A percentile compares a stretch with the other conserved stretches of the same genome.
Conservation (phyloP, 2,329 filamentous ascomycete species). For the Emmonsia crescens region DNA sequence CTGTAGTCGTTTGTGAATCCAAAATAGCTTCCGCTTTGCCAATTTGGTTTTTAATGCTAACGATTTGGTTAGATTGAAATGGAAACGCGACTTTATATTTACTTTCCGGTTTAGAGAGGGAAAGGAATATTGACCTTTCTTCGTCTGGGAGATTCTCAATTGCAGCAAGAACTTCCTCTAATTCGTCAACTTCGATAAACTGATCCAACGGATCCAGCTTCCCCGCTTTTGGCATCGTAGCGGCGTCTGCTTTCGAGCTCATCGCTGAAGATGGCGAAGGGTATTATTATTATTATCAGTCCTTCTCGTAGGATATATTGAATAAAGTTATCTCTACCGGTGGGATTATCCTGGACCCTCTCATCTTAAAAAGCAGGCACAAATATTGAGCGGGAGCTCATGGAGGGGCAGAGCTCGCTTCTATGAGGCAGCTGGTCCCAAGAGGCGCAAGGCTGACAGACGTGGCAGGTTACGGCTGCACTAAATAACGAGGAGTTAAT, state of each 20-base stretch:
- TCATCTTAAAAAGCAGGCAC: not conserved
- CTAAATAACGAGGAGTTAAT: not conserved
- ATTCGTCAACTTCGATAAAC: not conserved
- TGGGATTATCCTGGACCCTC: not conserved
- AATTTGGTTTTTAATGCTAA: not conserved
- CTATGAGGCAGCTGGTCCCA: not conserved
- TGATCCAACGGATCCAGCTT: not conserved
- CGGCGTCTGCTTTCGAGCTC: not conserved
- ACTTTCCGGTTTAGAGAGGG: not conserved
- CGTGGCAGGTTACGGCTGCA: not conserved
- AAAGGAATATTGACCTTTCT: not conserved
- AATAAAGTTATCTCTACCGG: not conserved
- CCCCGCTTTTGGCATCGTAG: not conserved
- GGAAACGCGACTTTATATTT: not conserved
- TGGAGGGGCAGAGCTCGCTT: not conserved
- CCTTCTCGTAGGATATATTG: not conserved
- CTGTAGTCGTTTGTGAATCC: not conserved
- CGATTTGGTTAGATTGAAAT: not conserved
- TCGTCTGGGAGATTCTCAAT: not conserved
- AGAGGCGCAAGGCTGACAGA: slow-evolving; percentile 1
- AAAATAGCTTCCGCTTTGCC: not conserved
- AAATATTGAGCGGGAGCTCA: not conserved
- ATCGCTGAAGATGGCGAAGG: not conserved
- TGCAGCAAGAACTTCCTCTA: not conserved
- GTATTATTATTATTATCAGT: not conserved